Percentiles rank a stretch among this genome's conserved stretches.
Evolutionary conservation across 1,284 basidiomycete species (phyloP).

Genomic region (Rhizoctonia solani): DNA sequence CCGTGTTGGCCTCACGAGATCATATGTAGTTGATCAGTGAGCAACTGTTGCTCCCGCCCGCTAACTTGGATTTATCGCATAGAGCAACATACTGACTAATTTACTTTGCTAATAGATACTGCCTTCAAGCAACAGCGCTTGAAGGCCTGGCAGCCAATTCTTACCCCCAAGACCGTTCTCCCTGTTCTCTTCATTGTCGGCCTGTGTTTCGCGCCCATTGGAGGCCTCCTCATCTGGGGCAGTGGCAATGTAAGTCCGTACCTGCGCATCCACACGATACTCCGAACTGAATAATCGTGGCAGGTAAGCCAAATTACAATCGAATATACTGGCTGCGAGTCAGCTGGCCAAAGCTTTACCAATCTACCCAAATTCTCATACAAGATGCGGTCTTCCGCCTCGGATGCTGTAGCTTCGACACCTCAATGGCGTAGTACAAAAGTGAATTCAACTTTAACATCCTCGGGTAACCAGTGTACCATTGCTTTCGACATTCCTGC

Average conservation of each 20-base stretch:
- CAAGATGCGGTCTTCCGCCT: conserved; percentile 63
- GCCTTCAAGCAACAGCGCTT: conserved; percentile 99
- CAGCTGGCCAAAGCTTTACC: conserved; percentile 59
- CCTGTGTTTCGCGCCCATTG: conserved; percentile 94
- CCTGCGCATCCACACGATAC: neutral
- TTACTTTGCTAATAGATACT: conserved; percentile 63
- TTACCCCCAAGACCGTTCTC: conserved; percentile 95
- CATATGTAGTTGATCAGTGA: too few species aligned
- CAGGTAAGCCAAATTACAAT: conserved; percentile 92
- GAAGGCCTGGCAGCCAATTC: conserved; percentile 99
- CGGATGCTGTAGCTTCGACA: conserved; percentile 48
- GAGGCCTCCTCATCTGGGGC: conserved; percentile 91
- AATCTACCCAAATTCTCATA: conserved; percentile 75
- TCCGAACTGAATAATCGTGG: neutral
- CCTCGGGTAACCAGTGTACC: conserved; percentile 61
- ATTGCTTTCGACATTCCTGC: conserved; percentile 84
- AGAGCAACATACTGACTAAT: conserved; percentile 5
- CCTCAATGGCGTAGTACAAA: conserved; percentile 74
- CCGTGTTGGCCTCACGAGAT: too few species aligned
- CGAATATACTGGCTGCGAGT: conserved; percentile 93
- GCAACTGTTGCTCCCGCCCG: too few species aligned
- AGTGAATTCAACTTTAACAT: conserved; percentile 49
- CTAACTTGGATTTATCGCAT: neutral
- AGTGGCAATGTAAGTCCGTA: conserved; percentile 59
- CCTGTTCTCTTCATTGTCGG: conserved; percentile 96